These are phyloP conservation scores for Daldinia sp. DNA, from an alignment of 2,329 filamentous ascomycete species.

Conservation along the genomic window DNA sequence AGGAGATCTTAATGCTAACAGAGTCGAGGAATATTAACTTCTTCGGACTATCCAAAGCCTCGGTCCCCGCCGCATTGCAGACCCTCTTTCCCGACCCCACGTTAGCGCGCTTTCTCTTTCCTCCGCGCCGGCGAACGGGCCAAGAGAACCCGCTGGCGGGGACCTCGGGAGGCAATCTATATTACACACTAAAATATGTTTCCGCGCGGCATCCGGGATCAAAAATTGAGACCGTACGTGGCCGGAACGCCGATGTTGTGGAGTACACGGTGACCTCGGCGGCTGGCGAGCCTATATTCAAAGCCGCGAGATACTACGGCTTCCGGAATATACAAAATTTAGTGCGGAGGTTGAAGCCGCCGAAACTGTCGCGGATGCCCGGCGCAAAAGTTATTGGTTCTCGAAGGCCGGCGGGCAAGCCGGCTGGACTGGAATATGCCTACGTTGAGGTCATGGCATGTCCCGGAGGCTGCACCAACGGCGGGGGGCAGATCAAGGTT, in stretches of 20 bases:
- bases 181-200: conserved; percentile 83
- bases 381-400: conserved; percentile 74
- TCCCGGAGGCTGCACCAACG: conserved; percentile 98
- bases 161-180: conserved; percentile 88
- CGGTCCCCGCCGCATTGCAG: conserved; percentile 60
- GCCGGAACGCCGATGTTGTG: conserved; percentile 90
- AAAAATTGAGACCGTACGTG: conserved; percentile 76
- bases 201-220: conserved; percentile 79
- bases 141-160: conserved; percentile 71
- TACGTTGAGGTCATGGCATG: conserved; percentile 99
- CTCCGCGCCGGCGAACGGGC: conserved; percentile 55
- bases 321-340: conserved; percentile 99
- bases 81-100: conserved; percentile 78
- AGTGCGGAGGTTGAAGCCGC: conserved; percentile 89
- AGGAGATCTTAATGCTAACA: conserved; percentile 91
- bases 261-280: conserved; percentile 79
- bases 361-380: conserved; percentile 80
- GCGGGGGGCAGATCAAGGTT: conserved; percentile 93
- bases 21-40: conserved; percentile 84
- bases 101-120: conserved; percentile 81
- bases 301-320: conserved; percentile 91
- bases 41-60: conserved; percentile 73
- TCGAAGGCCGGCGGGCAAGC: conserved; percentile 64
- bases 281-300: conserved; percentile 72
- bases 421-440: conserved; percentile 74